These are phyloP conservation scores for Kurtzmaniella quercitrusa DNA, from an alignment of 1,139 yeast species.

Conservation along the genomic window DNA sequence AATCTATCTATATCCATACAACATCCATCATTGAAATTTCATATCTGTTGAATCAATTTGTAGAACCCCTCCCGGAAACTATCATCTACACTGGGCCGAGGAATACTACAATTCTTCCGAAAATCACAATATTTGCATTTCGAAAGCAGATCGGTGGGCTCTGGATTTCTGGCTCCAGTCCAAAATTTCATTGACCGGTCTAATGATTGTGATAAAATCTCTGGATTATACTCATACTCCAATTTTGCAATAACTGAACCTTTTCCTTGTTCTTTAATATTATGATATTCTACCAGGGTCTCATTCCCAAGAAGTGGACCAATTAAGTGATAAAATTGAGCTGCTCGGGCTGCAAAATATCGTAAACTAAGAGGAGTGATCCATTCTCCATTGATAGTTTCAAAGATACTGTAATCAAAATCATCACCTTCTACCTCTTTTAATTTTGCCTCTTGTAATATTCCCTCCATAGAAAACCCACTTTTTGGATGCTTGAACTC, in stretches of 20 bases:
- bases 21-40: too few species aligned
- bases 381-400: conserved; percentile 33
- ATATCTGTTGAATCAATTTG: not conserved
- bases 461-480: not conserved
- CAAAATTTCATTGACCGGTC: conserved; percentile 42
- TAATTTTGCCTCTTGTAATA: not conserved
- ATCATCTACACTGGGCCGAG: conserved; percentile 16
- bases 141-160: conserved; percentile 28
- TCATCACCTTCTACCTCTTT: not conserved
- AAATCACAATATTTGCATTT: conserved; percentile 55
- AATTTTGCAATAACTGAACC: conserved; percentile 29
- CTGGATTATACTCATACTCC: conserved; percentile 30
- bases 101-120: conserved; percentile 28
- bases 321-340: conserved; percentile 43
- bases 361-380: conserved; percentile 49
- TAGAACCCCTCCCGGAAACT: conserved; percentile 2
- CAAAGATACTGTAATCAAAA: conserved; percentile 8
- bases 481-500: conserved; percentile 7
- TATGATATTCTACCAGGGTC: conserved; percentile 52
- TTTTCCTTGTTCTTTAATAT: conserved; percentile 21
- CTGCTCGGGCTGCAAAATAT: conserved; percentile 51
- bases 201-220: conserved; percentile 22
- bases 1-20: too few species aligned
- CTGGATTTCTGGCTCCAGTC: conserved; percentile 50
- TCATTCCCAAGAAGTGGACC: conserved; percentile 28